Evolutionary conservation across 441 rosid genomes (phyloP).

Genomic region (Manihot esculenta): DNA sequence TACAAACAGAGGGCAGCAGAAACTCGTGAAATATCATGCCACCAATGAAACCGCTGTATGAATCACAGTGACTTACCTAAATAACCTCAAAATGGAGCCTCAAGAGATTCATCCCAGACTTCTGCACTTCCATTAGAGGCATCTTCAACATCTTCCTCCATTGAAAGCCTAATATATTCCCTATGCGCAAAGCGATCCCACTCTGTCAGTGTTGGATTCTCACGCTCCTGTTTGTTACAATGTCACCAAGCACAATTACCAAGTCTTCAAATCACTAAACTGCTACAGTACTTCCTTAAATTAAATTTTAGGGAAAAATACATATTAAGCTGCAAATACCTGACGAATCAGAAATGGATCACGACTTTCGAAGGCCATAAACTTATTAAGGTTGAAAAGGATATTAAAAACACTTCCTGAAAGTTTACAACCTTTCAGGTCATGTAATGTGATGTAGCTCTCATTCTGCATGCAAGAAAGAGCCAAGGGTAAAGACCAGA

Average conservation of each 20-base stretch:
- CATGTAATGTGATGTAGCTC: constrained; percentile 56
- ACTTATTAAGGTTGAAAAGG: constrained; percentile 94
- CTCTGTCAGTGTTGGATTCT: constrained; percentile 96
- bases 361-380: constrained; percentile 95
- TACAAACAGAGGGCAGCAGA: neutral
- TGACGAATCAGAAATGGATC: constrained; percentile 97
- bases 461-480: constrained; percentile 54
- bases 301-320: constrained; percentile 1
- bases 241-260: constrained; percentile 20
- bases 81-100: constrained; percentile 74
- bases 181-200: constrained; percentile 99
- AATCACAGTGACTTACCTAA: constrained; percentile 25
- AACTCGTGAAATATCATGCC: neutral
- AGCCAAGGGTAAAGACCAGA: constrained; percentile 12
- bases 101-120: constrained; percentile 96
- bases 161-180: constrained; percentile 93
- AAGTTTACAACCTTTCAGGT: constrained; percentile 81
- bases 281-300: constrained; percentile 6
- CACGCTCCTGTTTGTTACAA: constrained; percentile 73
- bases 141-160: constrained; percentile 99
- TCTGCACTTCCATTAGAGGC: constrained; percentile 97
- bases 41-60: neutral
- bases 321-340: constrained; percentile 39
- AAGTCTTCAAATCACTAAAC: neutral
- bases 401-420: constrained; percentile 90